These are phyloP conservation scores for Xylariales sp. DNA, from an alignment of 2,329 filamentous ascomycete species.

Conservation along the genomic window DNA sequence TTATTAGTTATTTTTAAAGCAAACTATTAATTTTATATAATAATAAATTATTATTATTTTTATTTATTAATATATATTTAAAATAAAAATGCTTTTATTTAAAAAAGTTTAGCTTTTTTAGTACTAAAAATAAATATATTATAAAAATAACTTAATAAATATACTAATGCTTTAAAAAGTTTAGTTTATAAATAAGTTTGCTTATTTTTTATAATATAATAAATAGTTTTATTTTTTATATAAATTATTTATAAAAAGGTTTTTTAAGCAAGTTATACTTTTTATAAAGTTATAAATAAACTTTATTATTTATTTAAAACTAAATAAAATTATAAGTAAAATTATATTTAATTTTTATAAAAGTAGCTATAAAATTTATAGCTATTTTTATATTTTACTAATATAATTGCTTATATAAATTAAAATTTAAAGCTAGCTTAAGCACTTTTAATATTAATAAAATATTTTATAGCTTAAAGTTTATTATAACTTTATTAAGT, in stretches of 20 bases:
- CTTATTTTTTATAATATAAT: conserved; percentile 9
- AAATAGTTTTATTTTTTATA: conserved; percentile 9
- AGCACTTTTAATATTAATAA: conserved; percentile 21
- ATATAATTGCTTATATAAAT: neutral
- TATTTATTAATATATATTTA: no score
- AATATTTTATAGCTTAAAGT: conserved; percentile 2
- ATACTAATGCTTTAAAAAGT: conserved; percentile 19
- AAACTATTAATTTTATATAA: no score
- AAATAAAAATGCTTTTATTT: neutral
- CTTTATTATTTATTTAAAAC: no score
- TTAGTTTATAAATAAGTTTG: conserved; percentile 15
- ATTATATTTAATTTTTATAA: no score
- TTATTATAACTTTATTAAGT: conserved; percentile 13
- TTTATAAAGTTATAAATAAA: no score
- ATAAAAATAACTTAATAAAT: conserved; percentile 14
- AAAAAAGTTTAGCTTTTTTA: neutral
- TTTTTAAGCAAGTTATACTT: no score
- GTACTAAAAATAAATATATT: neutral
- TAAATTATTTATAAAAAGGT: no score
- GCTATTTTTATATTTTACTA: no score
- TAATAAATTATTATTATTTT: no score
- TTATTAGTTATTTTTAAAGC: no score
- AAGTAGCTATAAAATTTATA: no score
- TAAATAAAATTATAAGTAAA: no score
- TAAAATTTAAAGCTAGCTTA: neutral